Conservation (phyloP, 768 basidiomycete genomes). For the Suillus occidentalis region DNA sequence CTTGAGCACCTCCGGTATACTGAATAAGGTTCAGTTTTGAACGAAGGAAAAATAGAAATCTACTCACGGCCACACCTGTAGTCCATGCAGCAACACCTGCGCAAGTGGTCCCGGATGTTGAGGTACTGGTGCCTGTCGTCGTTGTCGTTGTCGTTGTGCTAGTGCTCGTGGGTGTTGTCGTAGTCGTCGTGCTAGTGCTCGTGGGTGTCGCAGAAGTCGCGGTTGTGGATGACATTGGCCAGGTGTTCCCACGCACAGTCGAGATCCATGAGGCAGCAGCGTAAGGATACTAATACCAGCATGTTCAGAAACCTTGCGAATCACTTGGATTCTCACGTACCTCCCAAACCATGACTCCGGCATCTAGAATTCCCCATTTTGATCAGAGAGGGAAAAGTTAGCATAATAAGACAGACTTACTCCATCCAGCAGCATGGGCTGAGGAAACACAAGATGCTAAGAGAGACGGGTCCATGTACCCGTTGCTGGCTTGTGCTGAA, state of each 20-base stretch:
- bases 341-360: conserved; percentile 42
- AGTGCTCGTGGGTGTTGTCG: not conserved
- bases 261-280: conserved; percentile 39
- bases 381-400: conserved; percentile 5
- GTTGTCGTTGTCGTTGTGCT: conserved; percentile 12
- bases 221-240: conserved; percentile 27
- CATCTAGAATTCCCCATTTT: conserved; percentile 22
- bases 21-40: conserved; percentile 14
- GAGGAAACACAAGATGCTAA: conserved; percentile 60
- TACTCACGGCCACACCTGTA: conserved; percentile 35
- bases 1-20: conserved; percentile 44
- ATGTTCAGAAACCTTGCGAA: not conserved
- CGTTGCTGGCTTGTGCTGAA: conserved; percentile 41
- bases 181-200: conserved; percentile 23
- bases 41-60: not conserved
- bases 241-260: conserved; percentile 36
- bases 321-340: conserved; percentile 17
- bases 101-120: conserved; percentile 31
- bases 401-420: conserved; percentile 38
- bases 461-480: conserved; percentile 58
- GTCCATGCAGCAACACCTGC: conserved; percentile 43
- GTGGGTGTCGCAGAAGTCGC: conserved; percentile 11
- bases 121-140: conserved; percentile 24
- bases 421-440: conserved; percentile 67
- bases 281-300: conserved; percentile 35